A percentile compares a stretch with the other conserved stretches of the same genome.
Evolutionary conservation across 345 rosid genomes (phyloP).

Genomic region (Cardamine chenopodiifolia): DNA sequence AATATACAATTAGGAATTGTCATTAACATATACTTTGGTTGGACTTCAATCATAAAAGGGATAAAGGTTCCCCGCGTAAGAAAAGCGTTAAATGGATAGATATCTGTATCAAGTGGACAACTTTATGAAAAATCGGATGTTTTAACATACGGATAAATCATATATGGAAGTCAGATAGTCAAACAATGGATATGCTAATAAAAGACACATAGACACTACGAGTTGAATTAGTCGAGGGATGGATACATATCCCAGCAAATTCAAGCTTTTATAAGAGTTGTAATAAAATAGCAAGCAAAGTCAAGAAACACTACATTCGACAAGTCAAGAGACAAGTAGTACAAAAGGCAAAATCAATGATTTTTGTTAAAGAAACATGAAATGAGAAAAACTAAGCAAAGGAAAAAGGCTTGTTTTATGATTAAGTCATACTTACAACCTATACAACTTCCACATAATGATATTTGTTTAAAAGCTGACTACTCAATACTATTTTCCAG

Average conservation of each 20-base stretch:
- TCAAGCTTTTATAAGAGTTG: neutral
- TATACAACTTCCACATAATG: neutral
- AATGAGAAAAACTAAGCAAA: neutral
- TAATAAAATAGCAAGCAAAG: neutral
- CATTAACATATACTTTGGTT: neutral
- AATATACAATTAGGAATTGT: neutral
- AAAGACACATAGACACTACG: neutral
- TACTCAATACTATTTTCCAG: neutral
- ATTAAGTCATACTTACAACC: neutral
- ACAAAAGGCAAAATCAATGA: neutral
- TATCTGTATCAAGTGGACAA: neutral
- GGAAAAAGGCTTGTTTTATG: neutral
- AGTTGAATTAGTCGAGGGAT: neutral
- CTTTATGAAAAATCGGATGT: neutral
- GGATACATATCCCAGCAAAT: neutral
- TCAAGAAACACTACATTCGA: neutral
- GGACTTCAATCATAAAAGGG: conserved; percentile 22
- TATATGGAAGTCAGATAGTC: neutral
- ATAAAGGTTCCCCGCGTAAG: conserved; percentile 20
- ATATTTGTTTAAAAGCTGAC: conserved; percentile 6
- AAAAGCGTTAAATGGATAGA: conserved; percentile 9
- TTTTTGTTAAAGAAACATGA: neutral
- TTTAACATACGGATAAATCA: neutral
- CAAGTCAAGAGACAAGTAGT: neutral
- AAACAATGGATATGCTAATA: neutral